These are phyloP conservation scores for Inga oerstediana DNA, from an alignment of 306 rosid species.

Conservation along the genomic window DNA sequence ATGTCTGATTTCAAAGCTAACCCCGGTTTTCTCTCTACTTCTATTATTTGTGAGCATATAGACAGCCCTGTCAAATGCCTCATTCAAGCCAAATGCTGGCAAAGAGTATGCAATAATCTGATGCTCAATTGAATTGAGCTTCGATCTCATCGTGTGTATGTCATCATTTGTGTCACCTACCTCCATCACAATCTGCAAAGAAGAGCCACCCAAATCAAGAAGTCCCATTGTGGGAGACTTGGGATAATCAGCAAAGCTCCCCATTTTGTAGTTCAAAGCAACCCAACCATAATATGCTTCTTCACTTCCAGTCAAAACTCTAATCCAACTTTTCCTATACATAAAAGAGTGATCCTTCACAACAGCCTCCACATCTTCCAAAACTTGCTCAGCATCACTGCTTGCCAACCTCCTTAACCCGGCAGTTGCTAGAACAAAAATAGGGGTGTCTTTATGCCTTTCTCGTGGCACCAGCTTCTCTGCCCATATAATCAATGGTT, in stretches of 20 bases:
- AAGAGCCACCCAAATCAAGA: constrained; percentile 88
- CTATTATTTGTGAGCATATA: constrained; percentile 48
- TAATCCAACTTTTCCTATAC: constrained; percentile 64
- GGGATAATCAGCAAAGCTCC: constrained; percentile 42
- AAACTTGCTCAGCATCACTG: constrained; percentile 45
- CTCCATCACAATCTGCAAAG: constrained; percentile 78
- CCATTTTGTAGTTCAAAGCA: constrained; percentile 80
- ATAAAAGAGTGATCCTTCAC: constrained; percentile 51
- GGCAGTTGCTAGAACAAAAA: constrained; percentile 80
- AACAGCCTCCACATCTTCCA: constrained; percentile 62
- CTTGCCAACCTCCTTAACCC: constrained; percentile 64
- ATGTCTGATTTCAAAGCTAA: constrained; percentile 52
- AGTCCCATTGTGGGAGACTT: constrained; percentile 65
- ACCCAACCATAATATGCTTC: constrained; percentile 96
- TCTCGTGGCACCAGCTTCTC: constrained; percentile 56
- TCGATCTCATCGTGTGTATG: constrained; percentile 49
- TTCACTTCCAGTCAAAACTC: constrained; percentile 84
- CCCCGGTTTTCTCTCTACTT: constrained; percentile 27
- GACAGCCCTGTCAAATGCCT: constrained; percentile 82
- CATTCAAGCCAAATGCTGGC: constrained; percentile 77
- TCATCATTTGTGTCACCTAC: constrained; percentile 45
- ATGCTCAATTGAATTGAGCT: constrained; percentile 52
- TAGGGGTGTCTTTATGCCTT: constrained; percentile 54
- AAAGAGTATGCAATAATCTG: constrained; percentile 56
- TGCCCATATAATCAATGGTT: constrained; percentile 76